Conservation (phyloP, 164 flowering plant species). For the Stephania japonica region DNA sequence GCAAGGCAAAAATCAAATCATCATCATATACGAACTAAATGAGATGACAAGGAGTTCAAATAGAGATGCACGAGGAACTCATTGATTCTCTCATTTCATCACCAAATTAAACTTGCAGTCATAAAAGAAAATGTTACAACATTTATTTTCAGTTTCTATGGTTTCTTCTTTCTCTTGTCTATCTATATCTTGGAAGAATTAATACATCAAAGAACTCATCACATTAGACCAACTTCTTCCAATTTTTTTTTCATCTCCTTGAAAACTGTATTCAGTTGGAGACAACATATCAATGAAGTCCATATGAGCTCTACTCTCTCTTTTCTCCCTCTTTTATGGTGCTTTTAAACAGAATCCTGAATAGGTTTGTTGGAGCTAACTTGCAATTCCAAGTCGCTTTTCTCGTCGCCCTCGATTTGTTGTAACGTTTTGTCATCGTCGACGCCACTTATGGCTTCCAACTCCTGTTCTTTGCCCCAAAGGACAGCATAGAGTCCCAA, state of each 20-base stretch:
- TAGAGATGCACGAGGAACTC: background rate
- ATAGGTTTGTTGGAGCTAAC: conserved; percentile 3
- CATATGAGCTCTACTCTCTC: background rate
- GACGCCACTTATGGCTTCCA: background rate
- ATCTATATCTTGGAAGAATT: background rate
- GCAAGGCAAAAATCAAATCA: background rate
- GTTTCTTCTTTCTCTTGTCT: background rate
- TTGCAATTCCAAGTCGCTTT: conserved; percentile 13
- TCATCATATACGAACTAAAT: background rate
- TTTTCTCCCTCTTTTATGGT: too few species aligned
- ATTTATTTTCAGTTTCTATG: background rate
- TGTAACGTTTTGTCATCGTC: conserved; percentile 4
- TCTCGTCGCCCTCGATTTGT: conserved; percentile 7
- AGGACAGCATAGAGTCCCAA: conserved; percentile 71
- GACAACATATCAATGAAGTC: background rate
- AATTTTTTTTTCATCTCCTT: background rate
- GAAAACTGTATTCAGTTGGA: background rate
- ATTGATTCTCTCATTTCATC: background rate
- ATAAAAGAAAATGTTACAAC: background rate
- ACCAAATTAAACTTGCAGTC: background rate
- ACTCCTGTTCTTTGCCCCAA: conserved; percentile 74
- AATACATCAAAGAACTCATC: background rate
- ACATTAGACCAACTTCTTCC: background rate
- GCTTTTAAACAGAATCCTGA: background rate
- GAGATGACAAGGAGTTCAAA: background rate